Evolutionary conservation across 2,329 filamentous ascomycete genomes (phyloP), one percentile per base, ranked within the genome.

Genomic region (Plenodomus lindquistii): DNA sequence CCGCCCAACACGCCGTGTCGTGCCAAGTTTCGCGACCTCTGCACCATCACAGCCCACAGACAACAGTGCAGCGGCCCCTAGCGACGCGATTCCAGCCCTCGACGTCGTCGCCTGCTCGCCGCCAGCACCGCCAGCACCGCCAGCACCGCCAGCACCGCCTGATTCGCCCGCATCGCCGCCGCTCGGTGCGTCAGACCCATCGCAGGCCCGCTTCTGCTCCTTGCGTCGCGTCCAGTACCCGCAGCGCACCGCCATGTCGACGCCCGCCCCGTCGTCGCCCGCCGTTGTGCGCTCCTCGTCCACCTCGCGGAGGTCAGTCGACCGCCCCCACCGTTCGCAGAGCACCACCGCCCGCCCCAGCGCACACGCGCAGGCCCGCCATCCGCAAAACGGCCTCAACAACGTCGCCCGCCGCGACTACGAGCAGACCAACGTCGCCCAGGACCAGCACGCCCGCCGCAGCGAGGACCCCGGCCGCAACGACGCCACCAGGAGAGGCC

Each of bases 361-460:
- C 45, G 42, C 46, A 62, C 61, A 60, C 57, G 50, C 50, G 59
- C 54, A 53, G 50, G 46, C 37, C 40, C 64, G 60, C 49, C 79
- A 75, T 64, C 77, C 73, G 61, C 70, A 72, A 40, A 74, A 37
- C 37, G 49, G 76, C 37, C 75, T 84, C 37, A 75, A 75, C 47
- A 77, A 75, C 67, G 78, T 82, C 60, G 77, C 79, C 47, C 84
- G 87, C 65, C 80, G 86, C 71, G 89, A 94, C 74, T 86, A 85
- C 77, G 89, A 93, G 75, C 81, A 85, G 62, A 79, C 81, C 63
- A 86, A 86, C 77, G 73, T 88, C 76, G 81, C 83, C 63, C 78
- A 81, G 38, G 57, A 67, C 44, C 76, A 83, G 31, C 60, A 73
- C 43, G 80, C 78, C 74, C 84, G 82, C 45, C 81, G 85, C 74